Evolutionary conservation across 1,139 yeast genomes (phyloP), one percentile per base, ranked within the genome.

Genomic region (Candida tunisiensis): DNA sequence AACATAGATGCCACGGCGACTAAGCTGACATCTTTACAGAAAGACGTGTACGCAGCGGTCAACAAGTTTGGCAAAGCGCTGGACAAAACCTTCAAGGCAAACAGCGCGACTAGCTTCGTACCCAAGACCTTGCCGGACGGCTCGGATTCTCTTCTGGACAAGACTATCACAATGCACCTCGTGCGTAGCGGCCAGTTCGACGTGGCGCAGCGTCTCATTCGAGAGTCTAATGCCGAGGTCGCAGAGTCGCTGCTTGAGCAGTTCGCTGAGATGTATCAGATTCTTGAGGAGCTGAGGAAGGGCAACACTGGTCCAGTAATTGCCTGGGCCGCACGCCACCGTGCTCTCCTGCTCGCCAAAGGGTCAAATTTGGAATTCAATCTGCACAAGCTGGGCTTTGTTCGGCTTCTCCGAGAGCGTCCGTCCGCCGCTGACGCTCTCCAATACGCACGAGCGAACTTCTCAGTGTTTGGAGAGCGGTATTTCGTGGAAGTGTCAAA

Each of bases 361-460:
- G 56, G 57, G 5, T 45, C 53, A 21, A 60, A 62, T 28, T 39
- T 74, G 22, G 80, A 72, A 46, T 74, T 74, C 52, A 62, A 64
- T 38, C 56, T 77, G 33, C 83, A 74, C 48, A 61, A 67, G 43
- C 54, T 73, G 15, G 72, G 74, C 40, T 75, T 65, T 38, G 35
- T 45, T 16, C 38, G 41, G 28, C 41, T 40, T 15, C 55, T 67
- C 10, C 25, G 34, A 10, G 36, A 33, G 15, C 15, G 21, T 11
- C 11, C 15, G n/a, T 19, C 16, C 12, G 16, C 23, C 11, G 29
- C 32, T n/a, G 39, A 37, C 27, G 80, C 82, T 1, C 61, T 68
- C 39, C 38, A 53, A 12, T 74, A 74, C 40, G 74, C 80, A 2
- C 63, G 60, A 32, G 52, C 51, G 16, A 53, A 71, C 36, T 65